Base-by-base conservation (phyloP, 2,329 filamentous ascomycete species). In the Herpotrichia juniperi region DNA sequence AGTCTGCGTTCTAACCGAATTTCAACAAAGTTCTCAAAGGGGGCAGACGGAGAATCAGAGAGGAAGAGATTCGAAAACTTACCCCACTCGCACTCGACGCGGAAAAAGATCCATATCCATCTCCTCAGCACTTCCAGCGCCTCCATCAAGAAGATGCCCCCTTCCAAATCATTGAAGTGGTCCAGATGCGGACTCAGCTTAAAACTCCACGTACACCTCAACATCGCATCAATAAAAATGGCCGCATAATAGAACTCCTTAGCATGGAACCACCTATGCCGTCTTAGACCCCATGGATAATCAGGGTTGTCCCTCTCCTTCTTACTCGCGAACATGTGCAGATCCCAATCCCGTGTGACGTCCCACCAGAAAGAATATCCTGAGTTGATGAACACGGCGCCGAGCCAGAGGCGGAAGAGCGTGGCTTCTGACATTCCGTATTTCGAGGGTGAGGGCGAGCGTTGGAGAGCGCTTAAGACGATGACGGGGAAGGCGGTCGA, bases 301-400 rank as follows among this genome's bases (percentile, higher is more conserved):
- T 88, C 84, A 1, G 82, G 81, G 10, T 82, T 80, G 58, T 80
- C 80, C 57, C 88, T 84, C 56, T 84, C 80, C 31, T 75, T 76
- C 12, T 77, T 71, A 1, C 80, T 72, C 2, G 88, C 84, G 68
- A 97, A 90, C 12, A 97, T 81, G 0, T 89, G 90, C 56, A 99
- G 81, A 69, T 97, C 94, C 94, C 94, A 99, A 79, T 99, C 94
- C 77, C 93, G 94, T 49, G 91, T 83, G 25, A 97, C 87, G 67
- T 99, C 94, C 94, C 94, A 99, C 80, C 94, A 99, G 78, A 97
- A 97, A n/a, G 89, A 92, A 76, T 96, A 99, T 39, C 89, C 79
- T 12, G 91, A 96, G 74, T 99, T 97, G 64, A 94, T 69, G 28
- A 91, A 78, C 25, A 91, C 89, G 37, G 88, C 88, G 30, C 83